Percentiles rank a stretch among this genome's conserved stretches.
These are phyloP conservation scores for Kodamaea alishanica DNA, from an alignment of 1,139 yeast genomes.

Conservation along the genomic window DNA sequence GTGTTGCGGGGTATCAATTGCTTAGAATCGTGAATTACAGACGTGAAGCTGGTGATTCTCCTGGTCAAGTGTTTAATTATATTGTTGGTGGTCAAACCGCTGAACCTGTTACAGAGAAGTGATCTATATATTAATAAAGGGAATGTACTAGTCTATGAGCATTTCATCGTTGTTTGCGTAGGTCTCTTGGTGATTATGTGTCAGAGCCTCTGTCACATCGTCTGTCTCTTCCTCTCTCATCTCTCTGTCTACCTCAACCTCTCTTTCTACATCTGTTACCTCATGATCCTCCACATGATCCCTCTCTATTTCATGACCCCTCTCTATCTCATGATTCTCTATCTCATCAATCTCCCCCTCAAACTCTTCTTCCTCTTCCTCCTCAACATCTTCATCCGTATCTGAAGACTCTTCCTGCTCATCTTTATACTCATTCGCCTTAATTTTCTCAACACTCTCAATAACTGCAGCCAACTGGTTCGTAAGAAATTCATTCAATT, in stretches of 20 bases:
- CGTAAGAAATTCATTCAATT: slow-evolving; percentile 36
- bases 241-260: slow-evolving; percentile 7
- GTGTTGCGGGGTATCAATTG: slow-evolving; percentile 85
- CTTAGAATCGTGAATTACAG: slow-evolving; percentile 67
- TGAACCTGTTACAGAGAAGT: slow-evolving; percentile 5
- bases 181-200: no score
- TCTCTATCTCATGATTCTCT: slow-evolving; percentile 9
- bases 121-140: neutral
- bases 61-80: slow-evolving; percentile 54
- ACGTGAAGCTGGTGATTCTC: slow-evolving; percentile 43
- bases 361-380: slow-evolving; percentile 9
- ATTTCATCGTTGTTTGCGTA: slow-evolving; percentile 9
- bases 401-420: slow-evolving; percentile 16
- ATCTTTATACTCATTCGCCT: slow-evolving; percentile 17
- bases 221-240: slow-evolving; percentile 6
- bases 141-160: slow-evolving; percentile 14
- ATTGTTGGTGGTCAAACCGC: slow-evolving; percentile 48
- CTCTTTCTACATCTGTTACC: slow-evolving; percentile 9
- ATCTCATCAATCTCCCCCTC: slow-evolving; percentile 13
- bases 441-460: slow-evolving; percentile 29
- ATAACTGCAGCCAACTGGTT: slow-evolving; percentile 30
- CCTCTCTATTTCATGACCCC: slow-evolving; percentile 9
- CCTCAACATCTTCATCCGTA: slow-evolving; percentile 13
- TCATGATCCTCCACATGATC: slow-evolving; percentile 10
- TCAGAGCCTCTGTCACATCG: slow-evolving; percentile 11